These are phyloP conservation scores for Acer saccharum DNA, from an alignment of 345 rosid genomes.

Conservation along the genomic window DNA sequence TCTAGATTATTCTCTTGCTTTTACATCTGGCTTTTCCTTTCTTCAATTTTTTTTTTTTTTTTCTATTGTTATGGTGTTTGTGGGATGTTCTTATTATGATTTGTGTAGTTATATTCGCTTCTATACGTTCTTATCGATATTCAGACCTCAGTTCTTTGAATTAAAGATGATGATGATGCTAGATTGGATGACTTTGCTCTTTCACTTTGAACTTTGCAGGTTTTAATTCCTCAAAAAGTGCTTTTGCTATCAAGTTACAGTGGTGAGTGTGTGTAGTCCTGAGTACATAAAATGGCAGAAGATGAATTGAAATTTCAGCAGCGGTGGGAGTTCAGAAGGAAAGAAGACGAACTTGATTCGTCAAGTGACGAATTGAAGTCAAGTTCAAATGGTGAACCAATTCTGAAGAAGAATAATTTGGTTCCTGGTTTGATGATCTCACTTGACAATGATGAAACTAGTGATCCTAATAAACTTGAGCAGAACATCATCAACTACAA, in stretches of 20 bases:
- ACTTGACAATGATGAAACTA: conserved; percentile 29
- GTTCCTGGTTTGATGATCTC: conserved; percentile 27
- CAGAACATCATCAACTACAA: conserved; percentile 16
- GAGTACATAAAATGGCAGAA: conserved; percentile 26
- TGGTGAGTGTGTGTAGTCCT: neutral
- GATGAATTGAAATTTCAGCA: conserved; percentile 43
- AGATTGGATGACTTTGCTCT: neutral
- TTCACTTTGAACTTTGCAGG: conserved; percentile 5
- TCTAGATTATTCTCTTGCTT: neutral
- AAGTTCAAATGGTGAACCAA: conserved; percentile 26
- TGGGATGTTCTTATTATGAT: neutral
- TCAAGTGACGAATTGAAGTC: conserved; percentile 45
- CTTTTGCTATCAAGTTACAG: neutral
- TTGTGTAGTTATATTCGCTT: neutral
- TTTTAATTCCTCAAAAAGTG: neutral
- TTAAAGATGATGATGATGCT: conserved; percentile 1
- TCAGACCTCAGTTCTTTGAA: neutral
- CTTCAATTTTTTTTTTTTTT: neutral
- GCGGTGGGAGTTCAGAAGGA: conserved; percentile 56
- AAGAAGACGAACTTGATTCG: conserved; percentile 39
- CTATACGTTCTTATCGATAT: neutral
- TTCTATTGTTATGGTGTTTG: neutral
- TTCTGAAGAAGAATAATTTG: conserved; percentile 32
- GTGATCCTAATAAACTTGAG: conserved; percentile 28
- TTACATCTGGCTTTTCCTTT: neutral